phyloP scores from a whole-genome alignment of 768 basidiomycete genomes.

The Dioszegia crocea region DNA sequence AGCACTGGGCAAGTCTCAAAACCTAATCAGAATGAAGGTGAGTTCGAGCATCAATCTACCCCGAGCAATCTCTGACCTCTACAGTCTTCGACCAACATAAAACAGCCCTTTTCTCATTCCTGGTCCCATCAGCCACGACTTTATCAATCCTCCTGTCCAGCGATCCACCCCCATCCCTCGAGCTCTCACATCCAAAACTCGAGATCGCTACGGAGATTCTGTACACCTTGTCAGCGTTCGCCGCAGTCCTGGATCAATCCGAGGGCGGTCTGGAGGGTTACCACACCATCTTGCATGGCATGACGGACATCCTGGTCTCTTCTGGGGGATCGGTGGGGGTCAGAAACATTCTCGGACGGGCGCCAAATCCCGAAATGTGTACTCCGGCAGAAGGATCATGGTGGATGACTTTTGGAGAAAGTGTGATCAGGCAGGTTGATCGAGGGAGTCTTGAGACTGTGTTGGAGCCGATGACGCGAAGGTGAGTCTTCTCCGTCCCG shows the following conservation, averaged over 20 bases:
- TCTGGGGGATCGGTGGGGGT: background rate
- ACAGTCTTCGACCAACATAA: constrained; percentile 14
- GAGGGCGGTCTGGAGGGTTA: constrained; percentile 21
- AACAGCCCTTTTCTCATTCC: constrained; percentile 22
- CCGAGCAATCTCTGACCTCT: background rate
- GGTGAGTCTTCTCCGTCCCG: background rate
- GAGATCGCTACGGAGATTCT: constrained; percentile 11
- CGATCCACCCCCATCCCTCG: background rate
- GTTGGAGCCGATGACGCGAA: background rate
- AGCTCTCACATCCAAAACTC: background rate
- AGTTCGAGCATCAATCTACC: too few species aligned
- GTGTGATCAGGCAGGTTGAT: background rate
- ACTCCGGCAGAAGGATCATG: constrained; percentile 1
- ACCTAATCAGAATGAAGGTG: too few species aligned
- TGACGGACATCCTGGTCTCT: constrained; percentile 19
- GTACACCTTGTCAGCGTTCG: constrained; percentile 12
- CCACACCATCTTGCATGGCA: constrained; percentile 24
- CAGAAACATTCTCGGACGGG: background rate
- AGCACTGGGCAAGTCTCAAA: too few species aligned
- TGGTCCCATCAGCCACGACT: constrained; percentile 2
- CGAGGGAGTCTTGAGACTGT: background rate
- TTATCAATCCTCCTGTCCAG: background rate
- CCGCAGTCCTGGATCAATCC: constrained; percentile 6
- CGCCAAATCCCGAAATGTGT: background rate
- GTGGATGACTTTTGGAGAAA: constrained; percentile 6